Evolutionary conservation across 1,284 basidiomycete species (phyloP).

Genomic region (Leccinum griseonigrum): DNA sequence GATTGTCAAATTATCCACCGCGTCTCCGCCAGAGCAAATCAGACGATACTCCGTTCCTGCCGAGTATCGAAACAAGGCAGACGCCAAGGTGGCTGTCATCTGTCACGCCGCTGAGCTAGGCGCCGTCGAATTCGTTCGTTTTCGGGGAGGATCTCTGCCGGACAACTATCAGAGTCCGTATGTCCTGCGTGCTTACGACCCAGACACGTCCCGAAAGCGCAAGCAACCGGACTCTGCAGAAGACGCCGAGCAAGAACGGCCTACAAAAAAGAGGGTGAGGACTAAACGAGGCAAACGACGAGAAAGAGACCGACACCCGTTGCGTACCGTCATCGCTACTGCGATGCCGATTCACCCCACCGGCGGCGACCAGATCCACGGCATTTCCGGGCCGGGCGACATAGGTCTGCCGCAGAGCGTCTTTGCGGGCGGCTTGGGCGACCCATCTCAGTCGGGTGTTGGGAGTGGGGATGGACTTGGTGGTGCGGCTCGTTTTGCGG

Average conservation of each 20-base stretch:
- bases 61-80: slow-evolving; percentile 53
- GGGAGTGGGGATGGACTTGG: slow-evolving; percentile 21
- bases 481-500: slow-evolving; percentile 12
- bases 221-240: slow-evolving; percentile 14
- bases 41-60: slow-evolving; percentile 44
- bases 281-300: slow-evolving; percentile 10
- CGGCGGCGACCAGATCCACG: slow-evolving; percentile 17
- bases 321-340: not conserved
- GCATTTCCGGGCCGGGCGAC: slow-evolving; percentile 16
- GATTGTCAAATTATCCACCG: slow-evolving; percentile 40
- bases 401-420: slow-evolving; percentile 19
- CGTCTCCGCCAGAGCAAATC: slow-evolving; percentile 31
- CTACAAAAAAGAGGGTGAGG: slow-evolving; percentile 14
- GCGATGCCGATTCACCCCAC: not conserved
- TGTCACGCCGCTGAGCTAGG: slow-evolving; percentile 51
- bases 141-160: slow-evolving; percentile 34
- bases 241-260: slow-evolving; percentile 11
- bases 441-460: slow-evolving; percentile 20
- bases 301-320: not conserved
- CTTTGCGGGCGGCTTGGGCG: slow-evolving; percentile 11
- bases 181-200: slow-evolving; percentile 14
- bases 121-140: slow-evolving; percentile 54
- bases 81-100: slow-evolving; percentile 57
- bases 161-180: slow-evolving; percentile 34
- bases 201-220: slow-evolving; percentile 25